Evolutionary conservation across 257 asterid species (phyloP).

Genomic region (Solanum appendiculatum): DNA sequence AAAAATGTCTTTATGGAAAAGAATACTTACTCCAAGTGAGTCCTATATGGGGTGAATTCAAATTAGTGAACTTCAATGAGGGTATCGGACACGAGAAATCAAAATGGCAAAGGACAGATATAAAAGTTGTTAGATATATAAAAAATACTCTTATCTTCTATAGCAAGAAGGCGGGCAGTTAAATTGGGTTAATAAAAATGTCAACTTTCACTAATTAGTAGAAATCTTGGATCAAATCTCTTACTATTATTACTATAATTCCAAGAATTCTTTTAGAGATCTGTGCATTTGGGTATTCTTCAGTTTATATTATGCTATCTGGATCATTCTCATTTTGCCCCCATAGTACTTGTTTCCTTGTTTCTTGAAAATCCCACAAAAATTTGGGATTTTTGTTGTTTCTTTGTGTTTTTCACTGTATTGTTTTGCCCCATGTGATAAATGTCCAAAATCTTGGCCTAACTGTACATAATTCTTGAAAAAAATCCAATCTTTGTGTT

Average conservation of each 20-base stretch:
- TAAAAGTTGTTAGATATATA: background rate
- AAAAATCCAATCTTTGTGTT: background rate
- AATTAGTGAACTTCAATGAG: background rate
- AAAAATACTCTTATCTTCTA: background rate
- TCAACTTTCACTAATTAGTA: background rate
- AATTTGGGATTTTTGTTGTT: background rate
- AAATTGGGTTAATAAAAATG: background rate
- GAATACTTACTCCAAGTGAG: too few species aligned
- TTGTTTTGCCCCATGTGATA: background rate
- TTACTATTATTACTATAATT: background rate
- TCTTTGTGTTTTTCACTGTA: background rate
- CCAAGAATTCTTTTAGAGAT: background rate
- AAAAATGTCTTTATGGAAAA: too few species aligned
- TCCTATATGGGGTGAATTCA: too few species aligned
- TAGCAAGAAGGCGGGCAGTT: background rate
- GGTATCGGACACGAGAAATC: fast-evolving
- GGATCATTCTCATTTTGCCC: background rate
- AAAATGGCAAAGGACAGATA: background rate
- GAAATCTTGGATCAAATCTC: background rate
- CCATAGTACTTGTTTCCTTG: background rate
- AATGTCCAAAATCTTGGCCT: background rate
- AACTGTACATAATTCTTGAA: background rate
- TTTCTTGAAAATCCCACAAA: background rate
- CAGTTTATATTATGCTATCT: background rate
- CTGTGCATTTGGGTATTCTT: background rate